These are phyloP conservation scores for Sungouiozyma ichnusensis DNA, from an alignment of 805 yeast genomes.

Conservation along the genomic window DNA sequence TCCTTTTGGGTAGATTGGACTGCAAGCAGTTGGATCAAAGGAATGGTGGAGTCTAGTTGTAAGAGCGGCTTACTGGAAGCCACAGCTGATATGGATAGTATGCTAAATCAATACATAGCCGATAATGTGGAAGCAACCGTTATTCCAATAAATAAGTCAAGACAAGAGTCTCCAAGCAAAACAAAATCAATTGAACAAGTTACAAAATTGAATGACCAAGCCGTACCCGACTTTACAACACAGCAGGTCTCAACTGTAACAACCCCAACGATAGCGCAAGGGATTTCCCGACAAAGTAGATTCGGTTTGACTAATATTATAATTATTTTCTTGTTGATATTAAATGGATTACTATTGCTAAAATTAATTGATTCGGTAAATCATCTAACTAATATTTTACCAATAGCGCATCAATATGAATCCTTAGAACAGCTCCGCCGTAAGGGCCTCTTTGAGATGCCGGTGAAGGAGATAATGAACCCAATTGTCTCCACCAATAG, in stretches of 20 bases:
- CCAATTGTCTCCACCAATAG: background rate
- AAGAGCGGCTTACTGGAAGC: slow-evolving; percentile 62
- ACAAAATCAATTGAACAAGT: background rate
- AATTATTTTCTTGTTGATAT: too few relatives aligned
- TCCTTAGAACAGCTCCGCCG: background rate
- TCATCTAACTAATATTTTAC: background rate
- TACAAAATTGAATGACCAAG: background rate
- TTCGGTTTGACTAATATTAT: background rate
- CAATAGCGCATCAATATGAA: background rate
- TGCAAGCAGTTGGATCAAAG: slow-evolving; percentile 81
- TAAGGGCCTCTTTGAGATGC: background rate
- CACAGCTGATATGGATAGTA: slow-evolving; percentile 34
- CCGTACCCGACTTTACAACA: background rate
- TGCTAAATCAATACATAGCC: slow-evolving; percentile 16
- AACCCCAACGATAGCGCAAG: background rate
- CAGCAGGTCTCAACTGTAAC: background rate
- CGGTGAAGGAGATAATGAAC: background rate
- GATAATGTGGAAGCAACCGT: slow-evolving; percentile 6
- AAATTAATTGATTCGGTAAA: background rate
- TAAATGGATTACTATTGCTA: background rate
- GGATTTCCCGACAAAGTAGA: background rate
- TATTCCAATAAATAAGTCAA: background rate
- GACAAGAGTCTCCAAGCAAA: background rate
- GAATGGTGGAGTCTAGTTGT: slow-evolving; percentile 76
- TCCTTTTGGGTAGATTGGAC: slow-evolving; percentile 76